Percentiles rank a stretch among this genome's conserved stretches.
Evolutionary conservation across 1,284 basidiomycete genomes (phyloP).

Genomic region (Kalmanozyma brasiliensis): DNA sequence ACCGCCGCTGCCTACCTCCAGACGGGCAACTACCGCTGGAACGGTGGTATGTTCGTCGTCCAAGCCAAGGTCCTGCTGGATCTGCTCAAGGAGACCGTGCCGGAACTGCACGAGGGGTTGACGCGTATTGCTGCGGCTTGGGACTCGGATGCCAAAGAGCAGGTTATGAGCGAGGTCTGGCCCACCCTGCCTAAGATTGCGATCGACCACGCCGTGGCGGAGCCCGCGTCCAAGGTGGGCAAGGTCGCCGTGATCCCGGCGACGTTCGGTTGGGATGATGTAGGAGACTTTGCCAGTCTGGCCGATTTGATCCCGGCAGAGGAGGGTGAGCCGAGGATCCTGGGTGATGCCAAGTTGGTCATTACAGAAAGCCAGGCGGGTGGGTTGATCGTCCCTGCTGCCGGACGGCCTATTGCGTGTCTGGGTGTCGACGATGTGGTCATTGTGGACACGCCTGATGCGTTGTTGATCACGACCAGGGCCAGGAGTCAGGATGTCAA

Average conservation of each 20-base stretch:
- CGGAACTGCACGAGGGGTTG: slow-evolving; percentile 62
- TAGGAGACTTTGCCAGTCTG: slow-evolving; percentile 65
- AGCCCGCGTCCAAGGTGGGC: slow-evolving; percentile 64
- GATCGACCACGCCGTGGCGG: slow-evolving; percentile 67
- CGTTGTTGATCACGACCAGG: slow-evolving; percentile 64
- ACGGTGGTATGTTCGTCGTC: slow-evolving; percentile 68
- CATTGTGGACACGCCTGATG: slow-evolving; percentile 66
- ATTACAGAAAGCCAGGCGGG: slow-evolving; percentile 66
- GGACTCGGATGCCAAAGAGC: slow-evolving; percentile 52
- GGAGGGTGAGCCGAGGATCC: slow-evolving; percentile 65
- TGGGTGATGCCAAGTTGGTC: slow-evolving; percentile 62
- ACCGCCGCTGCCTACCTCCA: slow-evolving; percentile 64
- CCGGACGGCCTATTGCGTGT: slow-evolving; percentile 63
- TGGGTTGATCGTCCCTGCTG: slow-evolving; percentile 63
- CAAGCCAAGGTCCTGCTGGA: slow-evolving; percentile 61
- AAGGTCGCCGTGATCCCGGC: slow-evolving; percentile 67
- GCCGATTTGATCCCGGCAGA: slow-evolving; percentile 67
- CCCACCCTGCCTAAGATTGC: slow-evolving; percentile 66
- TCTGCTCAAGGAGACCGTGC: slow-evolving; percentile 56
- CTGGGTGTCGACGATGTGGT: slow-evolving; percentile 68
- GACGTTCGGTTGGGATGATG: slow-evolving; percentile 68
- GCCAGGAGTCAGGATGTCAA: slow-evolving; percentile 67
- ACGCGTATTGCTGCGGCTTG: slow-evolving; percentile 59
- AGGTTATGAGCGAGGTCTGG: slow-evolving; percentile 59
- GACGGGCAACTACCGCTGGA: slow-evolving; percentile 68